Evolutionary conservation across 78 protist genomes (phyloP).

Genomic region (Chrysochromulina tobinii): DNA sequence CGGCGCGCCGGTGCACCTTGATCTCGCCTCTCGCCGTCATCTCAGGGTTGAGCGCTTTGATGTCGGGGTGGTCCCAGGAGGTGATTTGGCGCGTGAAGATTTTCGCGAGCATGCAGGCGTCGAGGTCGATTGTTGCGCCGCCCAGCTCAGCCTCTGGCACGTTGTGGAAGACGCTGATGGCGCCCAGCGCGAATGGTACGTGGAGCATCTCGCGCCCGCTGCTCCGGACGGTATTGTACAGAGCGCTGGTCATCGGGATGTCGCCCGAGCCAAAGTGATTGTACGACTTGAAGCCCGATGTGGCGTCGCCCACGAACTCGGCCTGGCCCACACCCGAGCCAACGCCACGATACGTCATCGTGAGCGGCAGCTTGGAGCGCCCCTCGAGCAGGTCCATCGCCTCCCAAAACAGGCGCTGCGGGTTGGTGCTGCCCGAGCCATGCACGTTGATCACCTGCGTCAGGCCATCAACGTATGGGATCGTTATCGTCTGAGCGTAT

Average conservation of each 20-base stretch:
- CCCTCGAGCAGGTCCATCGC: neutral
- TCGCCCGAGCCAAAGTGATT: slow-evolving; percentile 13
- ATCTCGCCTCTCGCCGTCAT: neutral
- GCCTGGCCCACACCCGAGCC: neutral
- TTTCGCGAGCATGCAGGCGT: neutral
- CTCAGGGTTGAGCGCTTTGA: neutral
- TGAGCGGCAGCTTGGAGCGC: neutral
- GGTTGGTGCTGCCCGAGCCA: slow-evolving; percentile 36
- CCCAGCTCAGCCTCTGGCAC: slow-evolving; percentile 2
- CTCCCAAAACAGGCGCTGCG: slow-evolving; percentile 15
- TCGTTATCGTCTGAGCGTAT: too few relatives aligned
- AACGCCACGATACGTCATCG: slow-evolving; percentile 14
- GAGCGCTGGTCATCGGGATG: neutral
- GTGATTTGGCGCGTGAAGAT: slow-evolving; percentile 5
- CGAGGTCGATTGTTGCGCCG: neutral
- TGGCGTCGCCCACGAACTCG: neutral
- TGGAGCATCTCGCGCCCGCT: neutral
- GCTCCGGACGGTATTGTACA: neutral
- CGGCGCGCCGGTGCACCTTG: neutral
- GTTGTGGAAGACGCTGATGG: slow-evolving; percentile 1
- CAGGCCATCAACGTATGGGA: too few relatives aligned
- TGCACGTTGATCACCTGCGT: neutral
- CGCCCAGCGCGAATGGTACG: slow-evolving; percentile 19
- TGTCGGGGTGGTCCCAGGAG: neutral
- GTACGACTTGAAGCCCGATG: neutral